Base-by-base conservation (phyloP, 2,329 filamentous ascomycete species). In the Diaporthe sp. region DNA sequence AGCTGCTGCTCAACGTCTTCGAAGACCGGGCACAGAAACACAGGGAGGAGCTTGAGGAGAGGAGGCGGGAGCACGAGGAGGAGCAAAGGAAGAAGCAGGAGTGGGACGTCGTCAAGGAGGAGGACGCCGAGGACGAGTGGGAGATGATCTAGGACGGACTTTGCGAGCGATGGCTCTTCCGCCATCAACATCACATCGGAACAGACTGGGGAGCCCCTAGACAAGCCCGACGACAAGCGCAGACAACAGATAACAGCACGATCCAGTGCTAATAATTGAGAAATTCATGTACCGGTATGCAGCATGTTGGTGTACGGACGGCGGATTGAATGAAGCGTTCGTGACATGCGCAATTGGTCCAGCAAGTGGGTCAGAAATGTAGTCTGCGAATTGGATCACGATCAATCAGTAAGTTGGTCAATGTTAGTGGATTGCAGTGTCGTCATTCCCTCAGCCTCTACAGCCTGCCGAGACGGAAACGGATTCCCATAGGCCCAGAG, bases 361-460 rank as follows among this genome's bases (percentile, higher is more conserved):
- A 31, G 17, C 4, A 13, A 65, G 60, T 65, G 39, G 60, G 42
- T 65, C 44, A 25, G 42, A 1, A 49, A 15, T 49, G 61, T 17
- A 17, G 17, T 51, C 17, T 22, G 9, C 61, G 9, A 17, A 67
- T 34, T 34, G 15, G 31, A 67, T 37, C 44, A 34, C 63, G 63
- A 37, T 37, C 63, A 67, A 37, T 37, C 28, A 51, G 28, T 12
- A 22, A 49, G 7, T 15, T 49, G 13, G 42, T 34, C 42, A 51
- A 34, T 39, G n/a, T 12, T 9, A 39, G 65, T 51, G 55, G 39
- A 58, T 57, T 72, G 70, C 55, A 31, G 70, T 72, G 71, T 73
- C 71, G 71, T 73, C 71, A 73, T 73, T 55, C 31, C 34, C 20
- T 70, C 49, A 70, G 49, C 65, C 65, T 70, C 34, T 70, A 47